Evolutionary conservation across 148 eudicot genomes (phyloP).

Genomic region (Rhododendron williamsianum): DNA sequence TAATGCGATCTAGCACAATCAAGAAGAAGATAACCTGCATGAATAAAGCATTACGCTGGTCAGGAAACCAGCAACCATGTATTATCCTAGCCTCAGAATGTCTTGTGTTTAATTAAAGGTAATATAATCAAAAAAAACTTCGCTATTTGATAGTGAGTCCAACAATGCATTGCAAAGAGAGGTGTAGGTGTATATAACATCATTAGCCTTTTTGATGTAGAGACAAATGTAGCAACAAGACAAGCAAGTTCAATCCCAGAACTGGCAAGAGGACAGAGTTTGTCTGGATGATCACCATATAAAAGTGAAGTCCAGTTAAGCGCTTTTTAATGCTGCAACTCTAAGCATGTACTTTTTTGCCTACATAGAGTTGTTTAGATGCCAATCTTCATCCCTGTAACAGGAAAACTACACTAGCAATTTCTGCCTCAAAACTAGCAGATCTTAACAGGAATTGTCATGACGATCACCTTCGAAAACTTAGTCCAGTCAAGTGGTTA

Average conservation of each 20-base stretch:
- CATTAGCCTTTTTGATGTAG: not conserved
- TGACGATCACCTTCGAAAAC: not conserved
- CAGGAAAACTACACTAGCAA: not conserved
- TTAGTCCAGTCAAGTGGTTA: not conserved
- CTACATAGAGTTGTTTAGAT: not conserved
- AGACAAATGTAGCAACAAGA: too few species aligned
- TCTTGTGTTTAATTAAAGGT: not conserved
- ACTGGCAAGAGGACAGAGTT: not conserved
- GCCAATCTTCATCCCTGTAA: not conserved
- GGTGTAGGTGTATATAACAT: not conserved
- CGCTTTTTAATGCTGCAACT: not conserved
- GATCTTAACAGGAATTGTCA: not conserved
- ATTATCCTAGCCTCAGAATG: not conserved
- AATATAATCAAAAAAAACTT: not conserved
- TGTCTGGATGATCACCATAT: not conserved
- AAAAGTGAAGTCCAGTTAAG: not conserved
- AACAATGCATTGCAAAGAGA: not conserved
- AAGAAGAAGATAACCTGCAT: constrained; percentile 93
- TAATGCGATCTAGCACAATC: constrained; percentile 94
- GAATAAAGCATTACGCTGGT: constrained; percentile 18
- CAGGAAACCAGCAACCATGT: constrained; percentile 6
- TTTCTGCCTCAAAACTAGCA: not conserved
- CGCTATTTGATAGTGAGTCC: not conserved
- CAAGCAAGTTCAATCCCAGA: not conserved
- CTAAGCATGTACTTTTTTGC: not conserved